These are phyloP conservation scores for Citrus unshiu DNA, from an alignment of 345 rosid genomes.

Conservation along the genomic window DNA sequence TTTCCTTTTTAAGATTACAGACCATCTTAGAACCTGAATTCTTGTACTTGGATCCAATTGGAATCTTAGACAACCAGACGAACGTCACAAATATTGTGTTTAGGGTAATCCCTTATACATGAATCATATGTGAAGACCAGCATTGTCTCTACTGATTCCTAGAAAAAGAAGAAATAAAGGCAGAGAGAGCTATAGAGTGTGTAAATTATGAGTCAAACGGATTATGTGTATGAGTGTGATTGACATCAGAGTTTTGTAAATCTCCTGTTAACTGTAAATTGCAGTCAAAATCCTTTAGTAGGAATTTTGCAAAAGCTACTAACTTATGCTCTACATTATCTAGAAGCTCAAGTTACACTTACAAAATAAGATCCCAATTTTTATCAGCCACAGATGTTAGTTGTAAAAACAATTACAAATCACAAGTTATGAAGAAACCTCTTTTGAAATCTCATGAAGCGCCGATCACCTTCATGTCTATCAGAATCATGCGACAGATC, in stretches of 20 bases:
- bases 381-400: background rate
- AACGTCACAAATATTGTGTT: background rate
- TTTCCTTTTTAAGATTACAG: too few relatives aligned
- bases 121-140: background rate
- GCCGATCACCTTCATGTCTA: constrained; percentile 94
- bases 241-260: background rate
- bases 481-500: constrained; percentile 92
- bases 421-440: constrained; percentile 48
- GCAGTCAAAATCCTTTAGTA: background rate
- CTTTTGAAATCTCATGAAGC: constrained; percentile 80
- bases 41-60: background rate
- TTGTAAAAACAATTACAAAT: constrained; percentile 6
- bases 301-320: background rate
- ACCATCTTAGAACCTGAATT: background rate
- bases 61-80: background rate
- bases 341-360: background rate
- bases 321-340: background rate
- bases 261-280: background rate
- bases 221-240: background rate
- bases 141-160: background rate
- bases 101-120: background rate
- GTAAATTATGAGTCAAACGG: background rate
- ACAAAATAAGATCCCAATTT: background rate
- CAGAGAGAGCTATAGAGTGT: background rate
- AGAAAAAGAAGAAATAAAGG: background rate